phyloP scores from a whole-genome alignment of 257 asterid species.

The Apocynum venetum region DNA sequence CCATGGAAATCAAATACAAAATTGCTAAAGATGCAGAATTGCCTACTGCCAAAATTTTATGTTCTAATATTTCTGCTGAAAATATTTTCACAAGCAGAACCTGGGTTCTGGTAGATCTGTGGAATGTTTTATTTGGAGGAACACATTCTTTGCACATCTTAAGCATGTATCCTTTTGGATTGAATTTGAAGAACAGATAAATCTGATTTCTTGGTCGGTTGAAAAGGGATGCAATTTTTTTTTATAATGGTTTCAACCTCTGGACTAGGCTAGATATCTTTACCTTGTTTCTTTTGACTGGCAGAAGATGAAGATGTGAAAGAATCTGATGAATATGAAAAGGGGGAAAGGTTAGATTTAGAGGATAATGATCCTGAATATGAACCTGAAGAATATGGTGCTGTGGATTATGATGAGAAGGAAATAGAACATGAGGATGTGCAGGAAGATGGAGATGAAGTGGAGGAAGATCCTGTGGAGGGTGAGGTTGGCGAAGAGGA shows the following conservation, averaged over 20 bases:
- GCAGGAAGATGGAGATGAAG: constrained; percentile 53
- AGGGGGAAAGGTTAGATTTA: constrained; percentile 82
- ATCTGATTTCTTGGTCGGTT: constrained; percentile 13
- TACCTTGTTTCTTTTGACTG: constrained; percentile 30
- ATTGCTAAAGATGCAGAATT: not conserved
- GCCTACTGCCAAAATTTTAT: not conserved
- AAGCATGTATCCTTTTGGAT: constrained; percentile 6
- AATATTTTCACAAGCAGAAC: not conserved
- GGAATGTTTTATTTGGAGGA: not conserved
- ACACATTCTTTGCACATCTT: not conserved
- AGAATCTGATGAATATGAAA: constrained; percentile 79
- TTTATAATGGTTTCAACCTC: constrained; percentile 21
- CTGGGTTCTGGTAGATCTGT: not conserved
- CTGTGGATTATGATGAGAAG: constrained; percentile 82
- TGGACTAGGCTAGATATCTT: constrained; percentile 32
- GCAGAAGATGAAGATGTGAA: constrained; percentile 60
- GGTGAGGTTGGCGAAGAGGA: constrained; percentile 55
- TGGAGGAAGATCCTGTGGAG: constrained; percentile 65
- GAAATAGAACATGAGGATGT: constrained; percentile 67
- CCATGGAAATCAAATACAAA: not conserved
- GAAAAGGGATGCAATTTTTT: not conserved
- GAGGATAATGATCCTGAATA: constrained; percentile 96
- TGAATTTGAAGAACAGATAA: not conserved
- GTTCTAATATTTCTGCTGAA: no score
- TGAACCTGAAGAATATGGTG: constrained; percentile 85